These are phyloP conservation scores for Zoysia japonica DNA, from an alignment of 176 grass and related monocot species.

Conservation along the genomic window DNA sequence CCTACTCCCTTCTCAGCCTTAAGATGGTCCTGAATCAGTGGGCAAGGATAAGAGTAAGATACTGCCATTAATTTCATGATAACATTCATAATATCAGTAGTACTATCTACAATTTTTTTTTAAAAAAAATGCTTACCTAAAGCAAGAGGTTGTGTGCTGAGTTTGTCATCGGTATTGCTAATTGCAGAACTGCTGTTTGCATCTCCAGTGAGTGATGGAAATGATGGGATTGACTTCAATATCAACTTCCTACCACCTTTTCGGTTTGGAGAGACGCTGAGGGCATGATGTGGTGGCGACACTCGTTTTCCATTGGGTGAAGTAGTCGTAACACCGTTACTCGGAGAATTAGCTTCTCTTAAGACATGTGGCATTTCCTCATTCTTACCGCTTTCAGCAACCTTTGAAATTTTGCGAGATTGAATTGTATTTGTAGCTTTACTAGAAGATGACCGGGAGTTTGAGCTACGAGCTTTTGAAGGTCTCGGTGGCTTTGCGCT, in stretches of 20 bases:
- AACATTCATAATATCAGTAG: background rate
- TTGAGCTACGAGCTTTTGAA: conserved; percentile 51
- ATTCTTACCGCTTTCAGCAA: conserved; percentile 19
- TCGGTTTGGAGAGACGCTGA: conserved; percentile 56
- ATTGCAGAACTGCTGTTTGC: conserved; percentile 33
- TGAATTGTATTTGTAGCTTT: conserved; percentile 35
- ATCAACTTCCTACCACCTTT: conserved; percentile 91
- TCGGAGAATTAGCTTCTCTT: conserved; percentile 50
- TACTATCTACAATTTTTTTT: background rate
- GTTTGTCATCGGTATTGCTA: conserved; percentile 47
- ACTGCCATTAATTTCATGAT: conserved; percentile 13
- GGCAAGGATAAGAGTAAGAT: conserved; percentile 34
- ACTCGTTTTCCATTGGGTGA: conserved; percentile 95
- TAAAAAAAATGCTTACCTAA: conserved; percentile 53
- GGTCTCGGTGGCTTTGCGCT: conserved; percentile 77
- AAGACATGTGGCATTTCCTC: conserved; percentile 62
- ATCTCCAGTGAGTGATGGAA: conserved; percentile 68
- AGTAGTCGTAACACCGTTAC: conserved; percentile 55
- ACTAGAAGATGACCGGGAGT: conserved; percentile 50
- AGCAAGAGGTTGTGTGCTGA: conserved; percentile 39
- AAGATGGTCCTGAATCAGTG: conserved; percentile 46
- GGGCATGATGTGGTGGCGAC: conserved; percentile 68
- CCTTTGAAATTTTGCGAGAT: conserved; percentile 43
- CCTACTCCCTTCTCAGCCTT: background rate
- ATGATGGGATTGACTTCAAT: conserved; percentile 91